Base-by-base conservation (phyloP, 1,139 yeast species). In the Scheffersomyces segobiensis region DNA sequence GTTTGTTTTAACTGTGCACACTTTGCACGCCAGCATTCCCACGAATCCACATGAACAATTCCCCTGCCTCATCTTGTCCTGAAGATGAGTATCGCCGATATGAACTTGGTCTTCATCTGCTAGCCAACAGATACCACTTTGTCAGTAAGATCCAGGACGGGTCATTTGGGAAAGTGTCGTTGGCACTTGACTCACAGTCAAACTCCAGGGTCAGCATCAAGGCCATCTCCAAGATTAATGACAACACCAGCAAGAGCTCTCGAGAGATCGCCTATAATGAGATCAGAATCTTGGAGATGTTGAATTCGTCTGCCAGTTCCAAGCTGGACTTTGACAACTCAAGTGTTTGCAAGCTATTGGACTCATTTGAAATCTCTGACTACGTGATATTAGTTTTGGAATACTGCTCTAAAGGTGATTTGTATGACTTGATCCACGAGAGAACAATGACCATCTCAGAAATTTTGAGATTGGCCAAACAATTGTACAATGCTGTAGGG, bases 91-190 rank as follows among this genome's bases (percentile, higher is more conserved):
- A 49, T 52, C 47, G 22, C 32, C 57, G 76, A 76, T 81, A 79
- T 63, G 81, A 78, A 63, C 65, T 70, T 49, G 75, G 76, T n/a
- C 55, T 54, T 55, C 59, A 60, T 52, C 64, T 73, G 19, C 66
- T 82, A 52, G 69, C 70, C 49, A 65, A 70, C 57, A 71, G 73
- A 56, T 83, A 83, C 67, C 65, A 69, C 48, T 78, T 75, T 57
- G 62, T 81, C 42, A 65, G 68, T 48, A 73, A 74, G 60, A 69
- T 84, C 57, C 87, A 84, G 65, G 77, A 75, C 53, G 87, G 87
- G 1, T 77, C 86, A 8, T 84, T 83, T 69, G 87, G 87, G 47
- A 76, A 75, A 60, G 87, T 84, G 6, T 75, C 84, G 10, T 73
- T 80, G 55, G 86, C 86, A n/a, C 57, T 71, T 18, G 81, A 83